phyloP scores from a whole-genome alignment of 2,329 filamentous ascomycete genomes.

The Calonectria hawksworthii region DNA sequence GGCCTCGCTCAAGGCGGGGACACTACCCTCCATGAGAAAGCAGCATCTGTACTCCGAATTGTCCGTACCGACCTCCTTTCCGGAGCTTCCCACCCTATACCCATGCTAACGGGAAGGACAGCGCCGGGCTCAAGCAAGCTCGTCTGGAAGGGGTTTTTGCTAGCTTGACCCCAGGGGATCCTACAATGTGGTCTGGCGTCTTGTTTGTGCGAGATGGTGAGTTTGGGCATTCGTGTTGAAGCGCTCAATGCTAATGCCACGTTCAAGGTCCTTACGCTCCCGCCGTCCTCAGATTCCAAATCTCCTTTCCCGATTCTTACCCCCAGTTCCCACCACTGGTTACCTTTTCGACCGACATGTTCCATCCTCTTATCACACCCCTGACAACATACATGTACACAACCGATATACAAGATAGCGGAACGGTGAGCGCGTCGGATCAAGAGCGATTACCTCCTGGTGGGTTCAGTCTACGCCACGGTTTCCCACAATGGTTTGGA shows the following conservation, averaged over 20 bases:
- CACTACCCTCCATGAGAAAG: conserved; percentile 72
- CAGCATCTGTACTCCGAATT: conserved; percentile 88
- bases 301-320: conserved; percentile 87
- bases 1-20: conserved; percentile 59
- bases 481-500: conserved; percentile 93
- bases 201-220: conserved; percentile 91
- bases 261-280: conserved; percentile 85
- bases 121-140: conserved; percentile 83
- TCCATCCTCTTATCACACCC: conserved; percentile 93
- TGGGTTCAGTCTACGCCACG: conserved; percentile 90
- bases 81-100: conserved; percentile 5
- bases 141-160: conserved; percentile 91
- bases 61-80: conserved; percentile 63
- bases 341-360: conserved; percentile 92
- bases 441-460: conserved; percentile 88
- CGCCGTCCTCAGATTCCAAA: conserved; percentile 89
- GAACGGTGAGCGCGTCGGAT: conserved; percentile 86
- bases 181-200: conserved; percentile 89
- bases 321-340: conserved; percentile 85
- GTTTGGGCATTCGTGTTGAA: neutral
- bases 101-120: conserved; percentile 55
- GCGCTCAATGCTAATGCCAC: neutral
- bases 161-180: conserved; percentile 84
- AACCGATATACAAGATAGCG: conserved; percentile 80
- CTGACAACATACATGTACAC: conserved; percentile 96